Base-by-base conservation (phyloP, 148 eudicot genomes). In the Tetragonia tetragonoides region DNA sequence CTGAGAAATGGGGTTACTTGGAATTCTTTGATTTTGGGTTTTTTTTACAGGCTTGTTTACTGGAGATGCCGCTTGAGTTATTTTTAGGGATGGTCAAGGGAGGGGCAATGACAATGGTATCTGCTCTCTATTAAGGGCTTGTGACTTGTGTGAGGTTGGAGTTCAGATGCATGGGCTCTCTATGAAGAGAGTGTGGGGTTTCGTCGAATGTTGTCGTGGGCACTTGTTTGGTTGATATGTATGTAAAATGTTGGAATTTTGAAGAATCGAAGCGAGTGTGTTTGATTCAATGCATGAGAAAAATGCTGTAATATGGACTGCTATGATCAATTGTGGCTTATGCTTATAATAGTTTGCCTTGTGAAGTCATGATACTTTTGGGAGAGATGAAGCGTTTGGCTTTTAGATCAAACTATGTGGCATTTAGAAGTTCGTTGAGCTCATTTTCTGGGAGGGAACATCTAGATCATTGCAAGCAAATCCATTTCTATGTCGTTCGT, bases 141-240 rank as follows among this genome's bases (percentile, higher is more conserved):
- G 54, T 77, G 75, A 68, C 74, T n/a, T 18, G 10, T n/a, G 71
- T 51, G 81, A 70, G 51, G 47, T 89, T 63, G 88, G 89, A 63
- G 73, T 74, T 76, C 88, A 87, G 73, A 39, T 89, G 51, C 94
- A 88, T 69, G 84, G 90, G 66, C 75, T 88, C 54, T 65, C 86
- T 74, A 70, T 21, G 62, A n/a, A n/a, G n/a, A n/a, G n/a, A n/a
- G n/a, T n/a, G 34, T 21, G 86, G 87, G 82, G 74, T 85, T 59
- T 78, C 63, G 54, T 81, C 41, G 63, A 61, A 87, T 85, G 88
- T 84, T 44, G 86, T 83, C 49, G 92, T 83, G 68, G 89, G 87
- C 46, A 87, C 88, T 21, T 80, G 81, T 75, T 85, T 89, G 78
- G 74, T 87, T 80, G 84, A 86, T 79, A 89, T 87, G 92, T 85